Evolutionary conservation across 192 early-diverging fungal species (phyloP).

Genomic region (Umbelopsis isabellina): DNA sequence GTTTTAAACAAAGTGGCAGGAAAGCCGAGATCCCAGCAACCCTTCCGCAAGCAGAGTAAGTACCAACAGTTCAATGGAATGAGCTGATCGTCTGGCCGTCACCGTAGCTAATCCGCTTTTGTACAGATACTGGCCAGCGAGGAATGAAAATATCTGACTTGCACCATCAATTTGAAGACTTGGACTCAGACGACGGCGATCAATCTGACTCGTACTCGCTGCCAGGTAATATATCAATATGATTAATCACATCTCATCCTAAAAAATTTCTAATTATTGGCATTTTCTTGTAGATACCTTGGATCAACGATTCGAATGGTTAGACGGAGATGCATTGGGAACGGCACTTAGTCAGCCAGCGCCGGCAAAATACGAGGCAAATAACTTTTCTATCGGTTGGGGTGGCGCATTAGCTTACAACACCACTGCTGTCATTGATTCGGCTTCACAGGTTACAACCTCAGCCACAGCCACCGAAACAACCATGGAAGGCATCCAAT

Average conservation of each 20-base stretch:
- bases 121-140: background rate
- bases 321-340: background rate
- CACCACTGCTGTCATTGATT: background rate
- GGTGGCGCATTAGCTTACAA: slow-evolving; percentile 8
- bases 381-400: background rate
- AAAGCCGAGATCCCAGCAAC: background rate
- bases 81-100: no score
- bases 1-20: background rate
- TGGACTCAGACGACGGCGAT: background rate
- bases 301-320: slow-evolving; percentile 17
- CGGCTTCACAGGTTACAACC: background rate
- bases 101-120: background rate
- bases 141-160: background rate
- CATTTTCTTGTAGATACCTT: background rate
- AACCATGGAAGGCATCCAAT: background rate
- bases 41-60: background rate
- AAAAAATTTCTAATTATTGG: no score
- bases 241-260: background rate
- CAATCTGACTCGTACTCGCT: slow-evolving; percentile 7
- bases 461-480: background rate
- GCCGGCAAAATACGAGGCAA: background rate
- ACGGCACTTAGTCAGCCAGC: background rate
- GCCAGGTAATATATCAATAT: background rate
- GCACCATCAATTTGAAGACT: slow-evolving; percentile 14
- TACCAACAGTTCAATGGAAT: no score